Evolutionary conservation across 2,329 filamentous ascomycete genomes (phyloP), one percentile per base, ranked within the genome.

Genomic region (Lecanoromycetidae sp.): DNA sequence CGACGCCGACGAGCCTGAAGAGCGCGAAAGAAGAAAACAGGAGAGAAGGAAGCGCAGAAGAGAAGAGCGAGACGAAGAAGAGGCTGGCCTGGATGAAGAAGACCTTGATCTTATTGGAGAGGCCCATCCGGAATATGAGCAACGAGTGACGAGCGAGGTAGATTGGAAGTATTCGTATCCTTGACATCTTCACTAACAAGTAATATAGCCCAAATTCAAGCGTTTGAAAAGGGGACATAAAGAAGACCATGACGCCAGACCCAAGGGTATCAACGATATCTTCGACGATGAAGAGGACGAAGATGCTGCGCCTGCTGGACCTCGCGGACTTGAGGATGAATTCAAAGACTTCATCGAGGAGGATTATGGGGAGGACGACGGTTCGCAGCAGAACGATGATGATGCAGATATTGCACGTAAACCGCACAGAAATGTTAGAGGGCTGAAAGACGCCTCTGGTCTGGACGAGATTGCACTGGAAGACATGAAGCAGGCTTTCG

Each of bases 291-390:
- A 96, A 52, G 88, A 94, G 46, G 79, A 84, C 15, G 78, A 75
- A 48, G 72, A 75, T 47, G 73, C 73, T 49, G 64, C 68, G 36
- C 66, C 65, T 23, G 60, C 60, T 17, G 66, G 71, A 50, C 76
- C 77, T 52, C 75, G 83, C 49, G 71, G 72, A 29, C 71, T 76
- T 52, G 76, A 77, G 38, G 84, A 93, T 63, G 87, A 94, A 59
- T 86, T 94, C 63, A 87, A 87, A 51, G 88, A 90, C 62, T 98
- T 98, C 65, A 98, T 98, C 60, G 90, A 96, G 62, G 87, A 95
- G 57, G 91, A 96, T 58, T 88, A 87, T 52, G 85, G 87, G 41
- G 85, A 87, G 41, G 87, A 94, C 55, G 87, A 93, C 51, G 84
- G 86, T 57, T 73, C 78, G 23, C 36, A 90, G 96, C 58, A 88